These are phyloP conservation scores for Cucumis hystrix DNA, from an alignment of 306 rosid genomes.

Conservation along the genomic window DNA sequence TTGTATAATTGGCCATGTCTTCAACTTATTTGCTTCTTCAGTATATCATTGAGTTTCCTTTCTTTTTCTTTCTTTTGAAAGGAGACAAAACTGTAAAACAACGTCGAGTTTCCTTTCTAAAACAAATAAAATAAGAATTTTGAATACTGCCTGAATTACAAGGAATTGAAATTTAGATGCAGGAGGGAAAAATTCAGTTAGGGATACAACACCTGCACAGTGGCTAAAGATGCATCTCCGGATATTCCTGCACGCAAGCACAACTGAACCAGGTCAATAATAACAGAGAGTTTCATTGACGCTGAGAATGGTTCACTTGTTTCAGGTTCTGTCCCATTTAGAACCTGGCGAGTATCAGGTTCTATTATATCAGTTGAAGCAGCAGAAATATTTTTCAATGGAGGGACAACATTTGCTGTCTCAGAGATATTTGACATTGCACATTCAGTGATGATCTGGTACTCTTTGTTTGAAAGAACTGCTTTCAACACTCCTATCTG, in stretches of 20 bases:
- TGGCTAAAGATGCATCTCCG: constrained; percentile 78
- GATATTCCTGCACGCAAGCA: constrained; percentile 56
- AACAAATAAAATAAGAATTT: not conserved
- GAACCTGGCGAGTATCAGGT: constrained; percentile 21
- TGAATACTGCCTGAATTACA: not conserved
- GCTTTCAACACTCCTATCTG: constrained; percentile 88
- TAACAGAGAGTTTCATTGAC: constrained; percentile 45
- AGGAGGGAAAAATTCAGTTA: not conserved
- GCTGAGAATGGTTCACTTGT: constrained; percentile 31
- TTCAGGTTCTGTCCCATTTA: constrained; percentile 27
- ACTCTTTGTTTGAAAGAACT: constrained; percentile 74
- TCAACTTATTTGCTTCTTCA: not conserved
- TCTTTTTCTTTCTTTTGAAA: not conserved
- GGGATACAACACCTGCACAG: constrained; percentile 53
- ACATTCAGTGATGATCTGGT: constrained; percentile 83
- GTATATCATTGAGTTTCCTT: not conserved
- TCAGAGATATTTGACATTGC: constrained; percentile 80
- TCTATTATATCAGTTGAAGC: constrained; percentile 26
- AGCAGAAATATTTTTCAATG: constrained; percentile 27
- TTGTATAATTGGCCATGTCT: not conserved
- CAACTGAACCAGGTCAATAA: constrained; percentile 60
- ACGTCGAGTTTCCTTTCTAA: not conserved
- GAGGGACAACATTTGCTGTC: constrained; percentile 52
- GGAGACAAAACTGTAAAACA: no score
- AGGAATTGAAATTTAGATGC: not conserved